Percentiles rank a stretch among this genome's conserved stretches.
phyloP scores from a whole-genome alignment of 495 filamentous ascomycete species.

The Filosporella fistucella region DNA sequence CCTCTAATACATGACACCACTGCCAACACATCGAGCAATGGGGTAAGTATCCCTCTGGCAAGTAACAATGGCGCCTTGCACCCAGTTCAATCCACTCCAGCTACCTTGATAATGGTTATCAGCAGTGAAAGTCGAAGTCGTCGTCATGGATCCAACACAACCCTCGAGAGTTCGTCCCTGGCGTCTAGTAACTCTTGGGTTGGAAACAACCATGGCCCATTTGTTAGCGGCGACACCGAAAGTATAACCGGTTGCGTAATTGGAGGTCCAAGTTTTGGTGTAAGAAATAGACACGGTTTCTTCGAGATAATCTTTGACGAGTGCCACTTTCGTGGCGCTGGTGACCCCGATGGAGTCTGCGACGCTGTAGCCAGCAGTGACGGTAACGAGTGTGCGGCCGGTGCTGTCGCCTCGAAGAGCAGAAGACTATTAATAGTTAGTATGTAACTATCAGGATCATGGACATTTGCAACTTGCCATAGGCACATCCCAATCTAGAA shows the following conservation, averaged over 20 bases:
- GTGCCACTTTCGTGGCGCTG: neutral
- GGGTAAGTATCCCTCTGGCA: neutral
- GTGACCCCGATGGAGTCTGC: neutral
- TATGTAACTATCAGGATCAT: too few relatives aligned
- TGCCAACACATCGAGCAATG: neutral
- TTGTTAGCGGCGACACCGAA: neutral
- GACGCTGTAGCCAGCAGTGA: neutral
- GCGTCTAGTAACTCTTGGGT: neutral
- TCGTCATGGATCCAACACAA: neutral
- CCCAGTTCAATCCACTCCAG: neutral
- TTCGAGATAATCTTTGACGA: neutral
- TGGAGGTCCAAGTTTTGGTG: neutral
- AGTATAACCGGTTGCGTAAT: neutral
- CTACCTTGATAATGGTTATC: neutral
- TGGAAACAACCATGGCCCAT: neutral
- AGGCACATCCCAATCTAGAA: constrained; percentile 1
- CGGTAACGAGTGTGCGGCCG: neutral
- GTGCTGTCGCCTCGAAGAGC: neutral
- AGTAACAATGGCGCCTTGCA: constrained; percentile 2
- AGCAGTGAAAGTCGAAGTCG: neutral
- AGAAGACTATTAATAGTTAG: too few relatives aligned
- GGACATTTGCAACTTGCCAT: too few relatives aligned
- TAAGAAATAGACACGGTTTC: neutral
- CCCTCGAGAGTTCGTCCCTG: neutral
- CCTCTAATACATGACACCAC: neutral